These are phyloP conservation scores for Stemphylium vesicarium DNA, from an alignment of 2,329 filamentous ascomycete species.

Conservation along the genomic window DNA sequence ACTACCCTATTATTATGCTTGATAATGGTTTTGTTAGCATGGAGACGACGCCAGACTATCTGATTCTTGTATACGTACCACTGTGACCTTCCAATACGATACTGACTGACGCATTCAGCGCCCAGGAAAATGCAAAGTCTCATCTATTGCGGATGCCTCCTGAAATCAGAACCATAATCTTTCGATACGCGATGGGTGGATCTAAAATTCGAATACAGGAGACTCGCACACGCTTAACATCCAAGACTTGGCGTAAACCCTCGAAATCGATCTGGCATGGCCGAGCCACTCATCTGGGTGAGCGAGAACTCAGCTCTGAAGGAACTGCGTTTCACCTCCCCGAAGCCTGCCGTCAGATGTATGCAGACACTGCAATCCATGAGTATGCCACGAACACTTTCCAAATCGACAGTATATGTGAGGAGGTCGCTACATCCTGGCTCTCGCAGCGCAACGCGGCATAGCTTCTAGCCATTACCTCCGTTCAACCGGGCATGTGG, in stretches of 20 bases:
- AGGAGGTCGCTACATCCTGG: background rate
- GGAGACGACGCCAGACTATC: conserved; percentile 1
- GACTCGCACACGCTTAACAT: no score
- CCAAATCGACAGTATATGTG: background rate
- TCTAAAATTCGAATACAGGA: background rate
- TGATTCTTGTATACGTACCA: background rate
- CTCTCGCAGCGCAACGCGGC: background rate
- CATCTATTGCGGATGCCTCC: conserved; percentile 10
- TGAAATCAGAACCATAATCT: conserved; percentile 9
- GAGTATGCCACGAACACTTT: background rate
- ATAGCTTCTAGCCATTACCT: background rate
- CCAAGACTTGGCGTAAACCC: no score
- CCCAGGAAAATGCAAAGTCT: background rate
- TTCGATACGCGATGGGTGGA: background rate
- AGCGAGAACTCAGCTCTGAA: background rate
- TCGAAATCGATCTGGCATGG: no score
- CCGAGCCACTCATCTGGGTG: background rate
- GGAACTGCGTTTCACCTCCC: background rate
- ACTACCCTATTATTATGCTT: background rate
- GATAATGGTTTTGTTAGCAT: conserved; percentile 2
- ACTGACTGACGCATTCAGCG: no score
- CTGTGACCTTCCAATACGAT: no score
- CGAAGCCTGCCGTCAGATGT: background rate
- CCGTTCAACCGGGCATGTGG: background rate
- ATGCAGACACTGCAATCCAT: background rate